Conservation (phyloP, 2,329 filamentous ascomycete species). For the Grosmannia serpens region DNA sequence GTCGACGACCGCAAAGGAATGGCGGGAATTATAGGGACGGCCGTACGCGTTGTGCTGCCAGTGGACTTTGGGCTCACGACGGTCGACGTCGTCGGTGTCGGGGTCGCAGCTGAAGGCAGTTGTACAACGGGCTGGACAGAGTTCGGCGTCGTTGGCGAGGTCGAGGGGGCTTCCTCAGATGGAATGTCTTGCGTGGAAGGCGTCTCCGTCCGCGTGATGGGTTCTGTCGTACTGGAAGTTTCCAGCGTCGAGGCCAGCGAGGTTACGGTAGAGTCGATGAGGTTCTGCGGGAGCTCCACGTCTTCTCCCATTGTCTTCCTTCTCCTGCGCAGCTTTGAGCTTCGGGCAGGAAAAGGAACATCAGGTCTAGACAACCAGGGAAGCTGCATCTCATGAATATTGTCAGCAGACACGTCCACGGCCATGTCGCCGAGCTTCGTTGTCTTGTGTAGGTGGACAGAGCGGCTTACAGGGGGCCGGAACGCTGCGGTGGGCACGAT, state of each 20-base stretch:
- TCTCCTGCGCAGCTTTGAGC: conserved; percentile 30
- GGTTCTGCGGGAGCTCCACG: conserved; percentile 27
- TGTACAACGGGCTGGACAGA: conserved; percentile 15
- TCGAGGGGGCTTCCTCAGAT: conserved; percentile 21
- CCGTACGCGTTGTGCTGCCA: conserved; percentile 20
- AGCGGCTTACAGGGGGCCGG: conserved; percentile 37
- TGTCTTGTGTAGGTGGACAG: conserved; percentile 1
- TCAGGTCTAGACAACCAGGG: conserved; percentile 47
- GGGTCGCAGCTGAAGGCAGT: conserved; percentile 14
- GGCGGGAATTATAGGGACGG: conserved; percentile 34
- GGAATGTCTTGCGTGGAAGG: conserved; percentile 20
- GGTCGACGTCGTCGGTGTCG: conserved; percentile 5
- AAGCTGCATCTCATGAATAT: conserved; percentile 25
- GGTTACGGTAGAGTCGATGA: neutral
- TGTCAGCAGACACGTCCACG: conserved; percentile 10
- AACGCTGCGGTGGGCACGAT: conserved; percentile 22
- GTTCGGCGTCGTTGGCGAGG: conserved; percentile 24
- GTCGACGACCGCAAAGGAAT: conserved; percentile 22
- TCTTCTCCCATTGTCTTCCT: conserved; percentile 23
- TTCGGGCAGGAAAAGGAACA: conserved; percentile 34
- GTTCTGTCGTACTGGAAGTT: neutral
- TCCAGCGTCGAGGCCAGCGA: neutral
- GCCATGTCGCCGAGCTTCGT: conserved; percentile 4
- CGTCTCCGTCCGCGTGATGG: conserved; percentile 16
- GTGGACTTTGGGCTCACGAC: conserved; percentile 14